phyloP scores from a whole-genome alignment of 2,329 filamentous ascomycete species.

The Sclerotinia spermophila region DNA sequence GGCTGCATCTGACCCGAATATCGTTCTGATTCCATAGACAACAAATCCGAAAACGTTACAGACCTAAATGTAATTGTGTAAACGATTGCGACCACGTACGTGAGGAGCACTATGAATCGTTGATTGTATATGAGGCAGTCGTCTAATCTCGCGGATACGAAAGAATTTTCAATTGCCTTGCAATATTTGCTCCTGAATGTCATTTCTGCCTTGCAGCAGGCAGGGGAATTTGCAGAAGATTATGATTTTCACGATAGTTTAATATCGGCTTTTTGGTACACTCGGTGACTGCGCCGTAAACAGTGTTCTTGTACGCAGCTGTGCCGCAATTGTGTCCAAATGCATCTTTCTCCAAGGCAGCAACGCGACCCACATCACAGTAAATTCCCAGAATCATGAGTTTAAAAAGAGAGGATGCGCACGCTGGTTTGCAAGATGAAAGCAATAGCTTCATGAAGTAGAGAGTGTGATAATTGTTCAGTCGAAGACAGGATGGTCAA shows the following conservation, averaged over 20 bases:
- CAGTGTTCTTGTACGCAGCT: not conserved
- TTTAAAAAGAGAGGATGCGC: not conserved
- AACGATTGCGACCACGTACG: not conserved
- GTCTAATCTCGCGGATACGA: not conserved
- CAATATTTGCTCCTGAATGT: not conserved
- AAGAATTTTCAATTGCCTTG: not conserved
- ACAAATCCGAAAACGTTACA: not conserved
- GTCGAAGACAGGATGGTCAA: constrained; percentile 7
- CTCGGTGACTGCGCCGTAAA: not conserved
- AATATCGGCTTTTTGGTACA: not conserved
- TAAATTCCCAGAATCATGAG: not conserved
- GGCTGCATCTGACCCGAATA: not conserved
- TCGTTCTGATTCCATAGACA: not conserved
- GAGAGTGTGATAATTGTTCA: not conserved
- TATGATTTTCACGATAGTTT: not conserved
- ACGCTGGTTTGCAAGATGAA: not conserved
- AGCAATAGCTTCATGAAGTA: not conserved
- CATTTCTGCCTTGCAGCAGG: not conserved
- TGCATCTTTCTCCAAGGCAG: not conserved
- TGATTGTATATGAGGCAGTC: not conserved
- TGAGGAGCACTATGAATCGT: not conserved
- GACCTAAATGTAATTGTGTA: not conserved
- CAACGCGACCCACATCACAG: not conserved
- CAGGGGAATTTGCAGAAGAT: not conserved
- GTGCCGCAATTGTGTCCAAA: not conserved